Evolutionary conservation across 2,329 filamentous ascomycete species (phyloP).

Genomic region (Epichloe coenophiala): DNA sequence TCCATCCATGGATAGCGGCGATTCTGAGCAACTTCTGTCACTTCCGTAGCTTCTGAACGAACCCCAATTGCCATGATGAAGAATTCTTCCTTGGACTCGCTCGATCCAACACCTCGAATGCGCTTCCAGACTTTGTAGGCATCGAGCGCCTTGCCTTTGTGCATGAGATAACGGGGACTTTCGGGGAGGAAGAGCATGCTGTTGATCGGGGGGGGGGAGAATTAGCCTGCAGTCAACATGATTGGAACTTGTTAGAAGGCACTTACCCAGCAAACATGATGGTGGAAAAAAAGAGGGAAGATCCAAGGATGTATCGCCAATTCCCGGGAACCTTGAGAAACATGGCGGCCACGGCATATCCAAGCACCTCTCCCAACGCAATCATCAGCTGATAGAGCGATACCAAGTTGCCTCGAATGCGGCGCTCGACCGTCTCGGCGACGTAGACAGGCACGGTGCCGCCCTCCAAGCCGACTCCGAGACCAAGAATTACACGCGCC

Average conservation of each 20-base stretch:
- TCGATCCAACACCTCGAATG: slow-evolving; percentile 45
- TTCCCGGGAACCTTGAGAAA: slow-evolving; percentile 56
- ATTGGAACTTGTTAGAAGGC: background rate
- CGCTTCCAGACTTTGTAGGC: slow-evolving; percentile 57
- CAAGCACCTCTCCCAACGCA: slow-evolving; percentile 59
- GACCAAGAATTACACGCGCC: slow-evolving; percentile 53
- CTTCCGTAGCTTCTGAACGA: slow-evolving; percentile 38
- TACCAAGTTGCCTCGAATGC: slow-evolving; percentile 57
- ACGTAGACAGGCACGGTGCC: slow-evolving; percentile 66
- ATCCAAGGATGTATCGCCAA: slow-evolving; percentile 63
- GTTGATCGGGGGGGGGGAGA: slow-evolving; percentile 26
- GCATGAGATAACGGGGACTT: slow-evolving; percentile 54
- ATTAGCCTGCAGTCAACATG: background rate
- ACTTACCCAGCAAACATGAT: slow-evolving; percentile 23
- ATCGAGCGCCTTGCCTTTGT: slow-evolving; percentile 37
- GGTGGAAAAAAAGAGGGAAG: slow-evolving; percentile 52
- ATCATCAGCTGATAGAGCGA: slow-evolving; percentile 67
- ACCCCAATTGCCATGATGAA: slow-evolving; percentile 57
- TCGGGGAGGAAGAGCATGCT: slow-evolving; percentile 64
- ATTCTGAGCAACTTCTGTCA: slow-evolving; percentile 35
- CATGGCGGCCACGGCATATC: slow-evolving; percentile 59
- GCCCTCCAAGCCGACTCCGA: slow-evolving; percentile 60
- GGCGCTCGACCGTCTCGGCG: slow-evolving; percentile 55
- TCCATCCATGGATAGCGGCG: slow-evolving; percentile 56
- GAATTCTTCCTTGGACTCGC: slow-evolving; percentile 54